A percentile compares a stretch with the other conserved stretches of the same genome.
These are phyloP conservation scores for Hyaloperonospora arabidopsidis DNA, from an alignment of 352 stramenopile species.

Conservation along the genomic window DNA sequence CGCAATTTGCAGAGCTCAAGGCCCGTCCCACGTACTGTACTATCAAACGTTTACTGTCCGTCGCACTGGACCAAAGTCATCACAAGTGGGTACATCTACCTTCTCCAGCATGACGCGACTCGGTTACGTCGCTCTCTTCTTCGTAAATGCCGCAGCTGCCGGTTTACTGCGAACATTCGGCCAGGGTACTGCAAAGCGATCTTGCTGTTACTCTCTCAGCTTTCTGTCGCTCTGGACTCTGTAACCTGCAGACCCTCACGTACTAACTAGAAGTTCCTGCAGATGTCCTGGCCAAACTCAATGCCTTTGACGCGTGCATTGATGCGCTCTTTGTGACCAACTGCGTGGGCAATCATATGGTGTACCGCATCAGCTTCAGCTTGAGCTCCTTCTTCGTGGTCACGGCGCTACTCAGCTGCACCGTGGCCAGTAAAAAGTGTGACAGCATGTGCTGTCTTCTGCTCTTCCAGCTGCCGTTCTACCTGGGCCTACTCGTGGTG, in stretches of 20 bases:
- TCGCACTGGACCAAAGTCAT: no score
- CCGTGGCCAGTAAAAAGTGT: constrained; percentile 27
- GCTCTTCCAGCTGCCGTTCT: constrained; percentile 59
- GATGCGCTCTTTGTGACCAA: constrained; percentile 23
- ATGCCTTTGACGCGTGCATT: constrained; percentile 45
- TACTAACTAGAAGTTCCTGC: no score
- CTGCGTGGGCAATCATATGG: constrained; percentile 67
- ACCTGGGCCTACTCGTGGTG: constrained; percentile 34
- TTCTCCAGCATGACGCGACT: constrained; percentile 22
- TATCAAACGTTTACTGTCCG: no score
- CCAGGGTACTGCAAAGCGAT: no score
- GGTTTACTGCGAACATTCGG: constrained; percentile 54
- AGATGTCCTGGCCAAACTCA: constrained; percentile 35
- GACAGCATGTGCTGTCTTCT: constrained; percentile 61
- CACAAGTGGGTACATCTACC: constrained; percentile 5
- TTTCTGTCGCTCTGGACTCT: no score
- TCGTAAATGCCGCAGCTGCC: constrained; percentile 43
- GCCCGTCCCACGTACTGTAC: no score
- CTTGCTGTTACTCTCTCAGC: no score
- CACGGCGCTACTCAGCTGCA: constrained; percentile 45
- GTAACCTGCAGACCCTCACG: no score
- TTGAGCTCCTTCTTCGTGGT: constrained; percentile 59
- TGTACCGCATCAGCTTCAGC: constrained; percentile 73
- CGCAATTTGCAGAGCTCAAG: no score
- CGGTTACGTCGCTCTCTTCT: constrained; percentile 65